These are phyloP conservation scores for Phytophthora macrochlamydospora DNA, from an alignment of 352 stramenopile species.

Conservation along the genomic window DNA sequence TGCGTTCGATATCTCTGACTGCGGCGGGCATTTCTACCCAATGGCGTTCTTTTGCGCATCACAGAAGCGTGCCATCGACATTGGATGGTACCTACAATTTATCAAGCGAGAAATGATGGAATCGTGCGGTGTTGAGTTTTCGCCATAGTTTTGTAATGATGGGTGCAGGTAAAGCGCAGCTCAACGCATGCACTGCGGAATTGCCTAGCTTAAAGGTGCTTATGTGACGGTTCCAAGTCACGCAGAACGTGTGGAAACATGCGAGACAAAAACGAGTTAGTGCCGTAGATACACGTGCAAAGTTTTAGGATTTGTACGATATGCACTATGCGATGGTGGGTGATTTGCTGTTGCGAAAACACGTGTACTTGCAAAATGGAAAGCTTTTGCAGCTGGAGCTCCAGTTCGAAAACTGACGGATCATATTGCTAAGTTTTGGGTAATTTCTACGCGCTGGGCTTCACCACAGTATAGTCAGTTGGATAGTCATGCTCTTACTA, in stretches of 20 bases:
- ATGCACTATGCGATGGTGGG: constrained; percentile 2
- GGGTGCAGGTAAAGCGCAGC: constrained; percentile 8
- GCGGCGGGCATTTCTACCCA: neutral
- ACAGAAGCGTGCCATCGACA: constrained; percentile 2
- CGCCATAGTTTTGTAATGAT: constrained; percentile 1
- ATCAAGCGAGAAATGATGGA: constrained; percentile 3
- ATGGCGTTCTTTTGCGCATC: neutral
- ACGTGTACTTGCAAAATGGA: constrained; percentile 1
- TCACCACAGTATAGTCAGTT: no score
- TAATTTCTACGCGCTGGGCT: neutral
- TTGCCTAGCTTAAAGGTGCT: constrained; percentile 1
- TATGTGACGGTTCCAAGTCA: constrained; percentile 11
- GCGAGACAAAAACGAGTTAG: neutral
- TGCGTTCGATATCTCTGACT: constrained; percentile 9
- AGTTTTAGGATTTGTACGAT: constrained; percentile 7
- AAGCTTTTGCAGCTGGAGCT: neutral
- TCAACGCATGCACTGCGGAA: constrained; percentile 4
- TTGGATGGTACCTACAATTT: constrained; percentile 5
- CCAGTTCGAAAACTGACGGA: constrained; percentile 1
- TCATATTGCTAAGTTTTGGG: constrained; percentile 5
- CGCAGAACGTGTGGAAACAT: constrained; percentile 11
- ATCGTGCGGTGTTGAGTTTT: neutral
- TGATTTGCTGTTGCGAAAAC: neutral
- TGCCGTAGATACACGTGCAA: neutral
- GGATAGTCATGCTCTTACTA: no score